These are phyloP conservation scores for Perkinsus marinus DNA, from an alignment of 169 alveolate genomes.

Conservation along the genomic window DNA sequence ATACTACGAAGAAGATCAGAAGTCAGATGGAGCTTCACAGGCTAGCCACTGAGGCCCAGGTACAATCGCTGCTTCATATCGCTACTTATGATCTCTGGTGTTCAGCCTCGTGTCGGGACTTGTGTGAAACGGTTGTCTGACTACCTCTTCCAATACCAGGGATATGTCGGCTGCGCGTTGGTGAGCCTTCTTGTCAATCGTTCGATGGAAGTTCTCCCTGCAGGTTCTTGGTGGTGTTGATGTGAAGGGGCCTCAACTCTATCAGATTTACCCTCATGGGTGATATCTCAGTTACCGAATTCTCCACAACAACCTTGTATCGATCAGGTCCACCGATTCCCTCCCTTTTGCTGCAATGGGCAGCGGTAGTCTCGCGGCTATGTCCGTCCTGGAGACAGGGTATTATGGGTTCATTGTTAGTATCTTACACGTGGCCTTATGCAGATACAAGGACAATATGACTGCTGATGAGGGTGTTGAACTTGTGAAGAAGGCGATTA, in stretches of 20 bases:
- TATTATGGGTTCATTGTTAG: not conserved
- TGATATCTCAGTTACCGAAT: constrained; percentile 24
- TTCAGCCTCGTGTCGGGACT: constrained; percentile 72
- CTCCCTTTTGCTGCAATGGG: constrained; percentile 88
- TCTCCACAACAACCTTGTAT: not conserved
- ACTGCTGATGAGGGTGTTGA: constrained; percentile 77
- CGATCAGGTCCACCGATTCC: constrained; percentile 35
- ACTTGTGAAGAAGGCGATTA: constrained; percentile 76
- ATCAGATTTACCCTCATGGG: constrained; percentile 80
- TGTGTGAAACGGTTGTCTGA: constrained; percentile 69
- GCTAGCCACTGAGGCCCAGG: constrained; percentile 65
- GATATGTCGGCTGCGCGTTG: constrained; percentile 84
- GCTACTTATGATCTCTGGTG: too few species aligned
- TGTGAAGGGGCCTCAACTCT: constrained; percentile 78
- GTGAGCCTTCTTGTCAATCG: constrained; percentile 5
- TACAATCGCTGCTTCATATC: too few species aligned
- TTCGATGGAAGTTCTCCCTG: not conserved
- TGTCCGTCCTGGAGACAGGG: constrained; percentile 78
- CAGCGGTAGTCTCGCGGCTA: constrained; percentile 89
- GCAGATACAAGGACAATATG: constrained; percentile 71
- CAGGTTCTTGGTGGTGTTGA: constrained; percentile 85
- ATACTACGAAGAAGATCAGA: constrained; percentile 71
- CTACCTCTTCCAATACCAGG: constrained; percentile 79
- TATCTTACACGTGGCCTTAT: not conserved
- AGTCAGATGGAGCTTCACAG: constrained; percentile 78